Percentiles rank a stretch among this genome's conserved stretches.
Evolutionary conservation across 1,139 yeast species (phyloP).

Genomic region (Yamadazyma atmosphaerica): DNA sequence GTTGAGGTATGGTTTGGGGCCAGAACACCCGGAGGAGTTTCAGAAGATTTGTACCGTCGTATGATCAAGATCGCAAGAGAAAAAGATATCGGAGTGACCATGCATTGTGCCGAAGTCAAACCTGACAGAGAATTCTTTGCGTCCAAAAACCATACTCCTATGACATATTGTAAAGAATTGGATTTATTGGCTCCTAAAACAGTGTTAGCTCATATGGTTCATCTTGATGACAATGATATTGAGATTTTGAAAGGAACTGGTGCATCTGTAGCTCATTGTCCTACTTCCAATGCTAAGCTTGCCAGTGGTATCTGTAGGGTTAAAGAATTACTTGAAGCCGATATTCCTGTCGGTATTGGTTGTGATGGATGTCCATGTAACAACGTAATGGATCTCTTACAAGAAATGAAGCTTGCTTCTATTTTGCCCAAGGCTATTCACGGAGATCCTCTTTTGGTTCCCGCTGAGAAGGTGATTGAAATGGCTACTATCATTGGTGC

Average conservation of each 20-base stretch:
- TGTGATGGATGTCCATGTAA: conserved; percentile 23
- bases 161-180: conserved; percentile 19
- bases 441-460: conserved; percentile 18
- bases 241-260: conserved; percentile 19
- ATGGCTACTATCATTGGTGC: conserved; percentile 21
- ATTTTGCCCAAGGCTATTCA: conserved; percentile 24
- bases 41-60: conserved; percentile 14
- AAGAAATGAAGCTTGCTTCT: conserved; percentile 25
- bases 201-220: conserved; percentile 22
- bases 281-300: conserved; percentile 26
- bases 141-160: conserved; percentile 20
- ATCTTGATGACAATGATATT: conserved; percentile 23
- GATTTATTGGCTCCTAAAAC: conserved; percentile 21
- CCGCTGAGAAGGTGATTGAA: conserved; percentile 23
- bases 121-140: conserved; percentile 22
- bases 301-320: conserved; percentile 25
- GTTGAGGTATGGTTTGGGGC: conserved; percentile 23
- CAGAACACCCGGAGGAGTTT: conserved; percentile 17
- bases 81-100: conserved; percentile 19
- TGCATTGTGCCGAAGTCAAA: conserved; percentile 23
- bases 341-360: conserved; percentile 23
- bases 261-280: conserved; percentile 25
- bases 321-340: conserved; percentile 21
- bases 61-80: conserved; percentile 19
- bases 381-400: conserved; percentile 21